phyloP scores from a whole-genome alignment of 2,329 filamentous ascomycete species.

The Colletotrichum falcatum region DNA sequence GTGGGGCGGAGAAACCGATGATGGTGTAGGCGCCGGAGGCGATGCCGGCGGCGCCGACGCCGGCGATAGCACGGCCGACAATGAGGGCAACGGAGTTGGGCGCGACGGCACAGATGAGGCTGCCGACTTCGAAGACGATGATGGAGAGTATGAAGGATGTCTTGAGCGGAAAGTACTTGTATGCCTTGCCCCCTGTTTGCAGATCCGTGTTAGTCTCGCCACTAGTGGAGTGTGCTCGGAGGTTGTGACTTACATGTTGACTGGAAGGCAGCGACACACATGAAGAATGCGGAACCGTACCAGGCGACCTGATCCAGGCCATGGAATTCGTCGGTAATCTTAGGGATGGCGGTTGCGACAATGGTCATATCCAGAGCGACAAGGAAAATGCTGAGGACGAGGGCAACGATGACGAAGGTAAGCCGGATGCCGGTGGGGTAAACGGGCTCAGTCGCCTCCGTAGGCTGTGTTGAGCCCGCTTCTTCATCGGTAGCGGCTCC shows the following conservation, averaged over 20 bases:
- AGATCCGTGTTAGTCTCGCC: constrained; percentile 43
- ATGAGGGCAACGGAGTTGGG: constrained; percentile 62
- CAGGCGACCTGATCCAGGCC: constrained; percentile 66
- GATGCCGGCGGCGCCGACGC: constrained; percentile 61
- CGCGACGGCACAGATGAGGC: constrained; percentile 62
- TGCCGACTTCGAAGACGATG: constrained; percentile 66
- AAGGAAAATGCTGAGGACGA: constrained; percentile 62
- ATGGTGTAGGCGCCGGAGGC: constrained; percentile 61
- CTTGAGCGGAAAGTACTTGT: constrained; percentile 65
- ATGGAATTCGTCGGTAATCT: constrained; percentile 65
- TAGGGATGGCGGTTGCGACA: constrained; percentile 68
- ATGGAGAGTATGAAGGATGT: constrained; percentile 61
- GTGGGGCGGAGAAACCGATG: constrained; percentile 57
- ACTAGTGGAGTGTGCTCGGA: constrained; percentile 35
- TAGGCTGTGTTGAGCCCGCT: constrained; percentile 13
- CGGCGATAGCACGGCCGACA: constrained; percentile 63
- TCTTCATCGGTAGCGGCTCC: constrained; percentile 37
- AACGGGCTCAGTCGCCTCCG: constrained; percentile 47
- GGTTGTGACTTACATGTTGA: constrained; percentile 50
- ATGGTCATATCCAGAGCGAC: constrained; percentile 65
- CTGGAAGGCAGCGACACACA: constrained; percentile 60
- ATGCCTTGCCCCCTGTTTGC: constrained; percentile 57
- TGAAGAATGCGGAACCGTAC: constrained; percentile 69
- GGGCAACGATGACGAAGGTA: constrained; percentile 58
- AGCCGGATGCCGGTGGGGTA: constrained; percentile 56